Evolutionary conservation across 768 basidiomycete species (phyloP).

Genomic region (Rhizopogon vinicolor): DNA sequence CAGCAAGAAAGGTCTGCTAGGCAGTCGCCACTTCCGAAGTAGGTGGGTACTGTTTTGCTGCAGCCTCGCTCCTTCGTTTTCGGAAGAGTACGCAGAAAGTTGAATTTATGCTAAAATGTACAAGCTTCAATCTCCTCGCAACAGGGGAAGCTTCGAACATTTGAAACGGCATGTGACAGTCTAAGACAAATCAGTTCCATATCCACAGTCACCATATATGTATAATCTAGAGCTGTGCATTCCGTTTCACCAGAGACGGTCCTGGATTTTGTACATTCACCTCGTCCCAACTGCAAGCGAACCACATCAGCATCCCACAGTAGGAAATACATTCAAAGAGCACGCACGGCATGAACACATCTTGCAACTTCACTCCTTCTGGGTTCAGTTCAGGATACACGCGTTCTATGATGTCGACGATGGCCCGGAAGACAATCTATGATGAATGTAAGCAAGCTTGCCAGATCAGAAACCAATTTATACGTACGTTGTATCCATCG

Average conservation of each 20-base stretch:
- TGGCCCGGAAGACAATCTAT: conserved; percentile 62
- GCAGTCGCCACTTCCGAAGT: too few species aligned
- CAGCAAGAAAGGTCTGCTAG: too few species aligned
- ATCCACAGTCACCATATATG: neutral
- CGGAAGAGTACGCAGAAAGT: too few species aligned
- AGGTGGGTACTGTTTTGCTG: too few species aligned
- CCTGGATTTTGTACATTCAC: conserved; percentile 16
- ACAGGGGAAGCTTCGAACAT: too few species aligned
- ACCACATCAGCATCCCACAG: conserved; percentile 1
- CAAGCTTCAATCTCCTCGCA: too few species aligned
- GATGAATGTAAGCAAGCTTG: neutral
- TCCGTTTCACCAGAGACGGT: conserved; percentile 16
- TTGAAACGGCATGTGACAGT: neutral
- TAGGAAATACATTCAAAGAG: neutral
- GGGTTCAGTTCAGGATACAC: conserved; percentile 56
- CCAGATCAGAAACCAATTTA: neutral
- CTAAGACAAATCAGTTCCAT: neutral
- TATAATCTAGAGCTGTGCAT: neutral
- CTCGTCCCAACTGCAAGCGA: conserved; percentile 19
- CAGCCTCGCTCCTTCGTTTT: too few species aligned
- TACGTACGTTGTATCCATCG: conserved; percentile 67
- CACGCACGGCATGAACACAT: conserved; percentile 59
- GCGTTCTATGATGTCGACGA: conserved; percentile 52
- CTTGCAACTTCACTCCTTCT: conserved; percentile 55
- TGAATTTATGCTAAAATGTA: too few species aligned